Evolutionary conservation across 768 basidiomycete species (phyloP), one percentile per base, ranked within the genome.

Genomic region (Termitomyces sp.): DNA sequence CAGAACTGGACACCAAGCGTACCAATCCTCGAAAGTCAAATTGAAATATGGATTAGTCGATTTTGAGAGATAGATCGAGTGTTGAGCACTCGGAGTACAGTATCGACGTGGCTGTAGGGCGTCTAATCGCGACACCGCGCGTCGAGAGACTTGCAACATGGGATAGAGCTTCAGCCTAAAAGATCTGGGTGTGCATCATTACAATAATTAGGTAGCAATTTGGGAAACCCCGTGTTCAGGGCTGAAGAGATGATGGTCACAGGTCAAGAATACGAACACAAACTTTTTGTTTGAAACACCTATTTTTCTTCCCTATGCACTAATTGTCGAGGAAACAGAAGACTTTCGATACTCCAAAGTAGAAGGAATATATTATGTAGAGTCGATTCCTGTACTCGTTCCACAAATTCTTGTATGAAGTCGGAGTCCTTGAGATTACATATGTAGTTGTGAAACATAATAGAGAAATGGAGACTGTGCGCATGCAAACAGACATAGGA

Each of bases 1-100:
- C 23, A 38, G 36, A 33, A 9, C 45, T 23, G 35, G 38, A 43
- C 11, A 44, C 43, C 40, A 10, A 33, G 56, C 54, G 50, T 29
- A 93, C 94, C 93, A 94, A 67, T 96, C 94, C 68, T 97, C 94
- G 48, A 90, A 81, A 0, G 91, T 82, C 40, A 97, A 81, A 68
- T 97, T 97, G 71, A 95, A 93, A 69, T 86, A 91, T 2, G 94
- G 92, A 62, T 93, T 79, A 5, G 80, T 82, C 15, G 91, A 91
- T 27, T 76, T 77, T 0, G 93, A 96, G 12, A 93, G 73, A 65
- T 85, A 89, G 47, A 89, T 82, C 1, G 80, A 78, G 63, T 79
- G 78, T 38, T 72, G 66, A 11, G 73, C 73, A 51, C 59, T 73
- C 47, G 58, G 56, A 32, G 60, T 54, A 6, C 57, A 48, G 35